These are phyloP conservation scores for Kokia cookei DNA, from an alignment of 441 rosid species.

Conservation along the genomic window DNA sequence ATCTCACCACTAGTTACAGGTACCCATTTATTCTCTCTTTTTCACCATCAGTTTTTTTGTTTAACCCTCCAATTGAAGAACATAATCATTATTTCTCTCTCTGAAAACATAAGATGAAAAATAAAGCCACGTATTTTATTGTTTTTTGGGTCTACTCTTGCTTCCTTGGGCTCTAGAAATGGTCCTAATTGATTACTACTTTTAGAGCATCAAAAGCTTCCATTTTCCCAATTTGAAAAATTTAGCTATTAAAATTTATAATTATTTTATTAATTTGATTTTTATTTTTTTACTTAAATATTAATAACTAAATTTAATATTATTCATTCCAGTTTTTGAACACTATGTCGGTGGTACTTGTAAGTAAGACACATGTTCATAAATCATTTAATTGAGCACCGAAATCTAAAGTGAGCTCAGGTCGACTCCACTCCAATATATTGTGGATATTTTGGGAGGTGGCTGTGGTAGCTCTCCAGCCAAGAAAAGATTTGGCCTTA, in stretches of 20 bases:
- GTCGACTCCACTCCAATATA: no score
- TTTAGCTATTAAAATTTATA: no score
- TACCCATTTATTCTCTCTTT: background rate
- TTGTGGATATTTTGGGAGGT: no score
- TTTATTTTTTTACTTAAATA: no score
- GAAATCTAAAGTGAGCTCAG: no score
- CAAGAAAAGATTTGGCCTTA: background rate
- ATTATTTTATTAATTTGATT: no score
- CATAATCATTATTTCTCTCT: background rate
- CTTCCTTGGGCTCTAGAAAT: constrained; percentile 28
- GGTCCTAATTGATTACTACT: constrained; percentile 16
- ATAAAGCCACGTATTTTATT: background rate
- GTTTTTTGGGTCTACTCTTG: background rate
- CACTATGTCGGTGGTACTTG: background rate
- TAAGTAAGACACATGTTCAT: no score
- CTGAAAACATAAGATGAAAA: constrained; percentile 3
- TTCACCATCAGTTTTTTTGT: background rate
- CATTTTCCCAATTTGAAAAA: background rate
- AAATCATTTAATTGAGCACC: no score
- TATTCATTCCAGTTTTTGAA: background rate
- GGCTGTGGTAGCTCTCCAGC: background rate
- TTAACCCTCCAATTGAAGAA: background rate
- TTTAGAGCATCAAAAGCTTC: background rate
- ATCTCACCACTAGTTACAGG: constrained; percentile 75
- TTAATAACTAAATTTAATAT: no score